Conservation (phyloP, 371 early-diverging fungal genomes). For the Polyrhizophydium stewartii region DNA sequence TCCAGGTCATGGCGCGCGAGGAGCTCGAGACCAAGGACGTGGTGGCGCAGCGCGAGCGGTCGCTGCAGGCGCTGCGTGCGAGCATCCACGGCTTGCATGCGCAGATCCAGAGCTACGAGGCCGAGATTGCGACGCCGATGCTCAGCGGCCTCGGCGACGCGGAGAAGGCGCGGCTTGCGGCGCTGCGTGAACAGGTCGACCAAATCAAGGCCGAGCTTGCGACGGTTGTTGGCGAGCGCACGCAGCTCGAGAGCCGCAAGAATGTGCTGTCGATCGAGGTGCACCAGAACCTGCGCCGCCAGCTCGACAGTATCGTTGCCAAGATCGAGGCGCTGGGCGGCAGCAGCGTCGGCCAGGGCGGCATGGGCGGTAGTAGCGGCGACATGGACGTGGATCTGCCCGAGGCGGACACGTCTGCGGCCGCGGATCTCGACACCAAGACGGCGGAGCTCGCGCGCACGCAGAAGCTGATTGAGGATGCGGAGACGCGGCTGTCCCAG, state of each 20-base stretch:
- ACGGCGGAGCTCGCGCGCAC: no score
- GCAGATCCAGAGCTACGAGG: constrained; percentile 53
- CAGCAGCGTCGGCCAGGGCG: background rate
- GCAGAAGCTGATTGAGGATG: no score
- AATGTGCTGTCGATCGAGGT: constrained; percentile 69
- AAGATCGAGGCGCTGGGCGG: constrained; percentile 43
- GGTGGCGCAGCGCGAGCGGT: constrained; percentile 4
- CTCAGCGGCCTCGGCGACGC: constrained; percentile 44
- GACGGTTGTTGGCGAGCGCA: constrained; percentile 4
- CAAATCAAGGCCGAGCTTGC: constrained; percentile 24
- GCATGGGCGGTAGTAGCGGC: background rate
- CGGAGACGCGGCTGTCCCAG: constrained; percentile 17
- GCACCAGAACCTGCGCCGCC: constrained; percentile 57
- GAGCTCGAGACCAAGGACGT: background rate
- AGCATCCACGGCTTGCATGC: constrained; percentile 41
- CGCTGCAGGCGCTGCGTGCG: constrained; percentile 31
- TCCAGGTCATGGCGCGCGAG: background rate
- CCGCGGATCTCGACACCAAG: no score
- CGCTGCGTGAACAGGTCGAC: constrained; percentile 50
- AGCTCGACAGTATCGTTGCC: constrained; percentile 49
- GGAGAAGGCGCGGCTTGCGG: constrained; percentile 53
- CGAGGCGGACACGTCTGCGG: no score
- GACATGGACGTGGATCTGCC: no score
- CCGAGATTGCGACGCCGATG: constrained; percentile 57
- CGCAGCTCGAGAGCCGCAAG: constrained; percentile 61